Base-by-base conservation (phyloP, 352 stramenopile species). In the Blastocystis sp. region DNA sequence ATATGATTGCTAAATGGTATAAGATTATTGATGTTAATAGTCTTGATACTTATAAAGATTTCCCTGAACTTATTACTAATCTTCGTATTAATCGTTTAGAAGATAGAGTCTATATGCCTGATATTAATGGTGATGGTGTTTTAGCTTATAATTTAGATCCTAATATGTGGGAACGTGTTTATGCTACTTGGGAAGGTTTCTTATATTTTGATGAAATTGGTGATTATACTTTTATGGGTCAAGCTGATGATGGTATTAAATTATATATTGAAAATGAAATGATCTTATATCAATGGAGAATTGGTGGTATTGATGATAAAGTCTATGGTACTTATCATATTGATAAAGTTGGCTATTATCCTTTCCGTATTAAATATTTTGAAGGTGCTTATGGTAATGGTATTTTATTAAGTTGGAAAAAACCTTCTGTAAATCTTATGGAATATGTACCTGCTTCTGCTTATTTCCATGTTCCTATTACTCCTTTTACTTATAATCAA, bases 351-450 rank as follows among this genome's bases (percentile, higher is more conserved):
- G 52, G 52, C 33, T 62, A 52, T 42, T 62, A 62, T 34, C 54
- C 48, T 31, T 62, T 62, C 52, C 52, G 52, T 28, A 28, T 62
- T 5, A 42, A 62, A 28, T 62, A 62, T 28, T 42, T 54, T 27
- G 39, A 62, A 28, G 37, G 27, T 16, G 13, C 7, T 21, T 31
- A 13, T 16, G 41, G 18, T 18, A 62, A 62, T 39, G 52, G 52
- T 27, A 62, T 62, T 19, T 35, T 24, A 19, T 62, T 62, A 30
- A 42, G 54, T n/a, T 62, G 52, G 52, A 23, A 62, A 21, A 31
- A 13, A 41, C 52, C 52, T 19, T 27, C 28, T 10, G n/a, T n/a
- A n/a, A 42, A 42, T 21, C 21, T 48, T 9, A 54, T 39, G 52
- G 52, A 62, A 27, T 39, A 54, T 7, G 52, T 62, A 13, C 52